A percentile compares a stretch with the other conserved stretches of the same genome.
phyloP scores from a whole-genome alignment of 306 rosid genomes.

The Rubus idaeus region DNA sequence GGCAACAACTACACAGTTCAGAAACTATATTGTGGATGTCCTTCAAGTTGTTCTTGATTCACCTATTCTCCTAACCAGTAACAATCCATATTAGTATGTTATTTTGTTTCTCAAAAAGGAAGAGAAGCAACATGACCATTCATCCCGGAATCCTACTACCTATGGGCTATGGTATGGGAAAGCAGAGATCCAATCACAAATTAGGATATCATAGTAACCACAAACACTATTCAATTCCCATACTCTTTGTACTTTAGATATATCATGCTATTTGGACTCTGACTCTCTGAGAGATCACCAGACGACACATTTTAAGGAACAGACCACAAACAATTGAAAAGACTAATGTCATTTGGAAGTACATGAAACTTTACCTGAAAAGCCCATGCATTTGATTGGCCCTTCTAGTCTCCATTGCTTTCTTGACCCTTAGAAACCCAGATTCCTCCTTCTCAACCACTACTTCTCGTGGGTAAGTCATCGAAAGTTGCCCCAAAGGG shows the following conservation, averaged over 20 bases:
- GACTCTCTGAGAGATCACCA: neutral
- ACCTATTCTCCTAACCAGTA: neutral
- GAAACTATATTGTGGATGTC: neutral
- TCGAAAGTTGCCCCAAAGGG: conserved; percentile 81
- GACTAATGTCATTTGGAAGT: neutral
- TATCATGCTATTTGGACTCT: no score
- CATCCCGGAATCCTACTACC: neutral
- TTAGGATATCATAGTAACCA: neutral
- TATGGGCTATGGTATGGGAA: neutral
- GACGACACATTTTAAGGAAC: neutral
- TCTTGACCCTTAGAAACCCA: conserved; percentile 54
- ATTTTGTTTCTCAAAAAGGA: neutral
- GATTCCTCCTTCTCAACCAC: conserved; percentile 61
- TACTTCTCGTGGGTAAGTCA: conserved; percentile 81
- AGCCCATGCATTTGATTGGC: conserved; percentile 98
- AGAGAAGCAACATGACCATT: neutral
- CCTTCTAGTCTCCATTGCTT: conserved; percentile 76
- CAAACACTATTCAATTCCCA: neutral
- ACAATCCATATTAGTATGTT: neutral
- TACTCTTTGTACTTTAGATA: no score
- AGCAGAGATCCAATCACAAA: neutral
- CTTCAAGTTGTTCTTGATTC: neutral
- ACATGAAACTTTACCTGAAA: conserved; percentile 59
- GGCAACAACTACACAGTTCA: neutral
- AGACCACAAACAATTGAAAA: neutral